These are phyloP conservation scores for Diutina pseudorugosa DNA, from an alignment of 1,139 yeast genomes.

Conservation along the genomic window DNA sequence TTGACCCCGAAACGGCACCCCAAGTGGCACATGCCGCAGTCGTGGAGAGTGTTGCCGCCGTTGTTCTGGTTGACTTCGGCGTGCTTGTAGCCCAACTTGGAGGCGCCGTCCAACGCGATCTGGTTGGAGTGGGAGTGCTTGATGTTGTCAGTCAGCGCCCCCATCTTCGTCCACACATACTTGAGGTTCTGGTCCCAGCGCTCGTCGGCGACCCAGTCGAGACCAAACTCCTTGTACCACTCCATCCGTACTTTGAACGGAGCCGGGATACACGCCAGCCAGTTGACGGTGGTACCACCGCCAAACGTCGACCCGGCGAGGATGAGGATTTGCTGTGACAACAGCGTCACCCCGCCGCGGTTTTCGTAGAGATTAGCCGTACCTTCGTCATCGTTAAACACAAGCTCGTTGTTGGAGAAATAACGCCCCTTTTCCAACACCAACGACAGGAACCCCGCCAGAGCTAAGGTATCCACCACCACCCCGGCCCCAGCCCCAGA, in stretches of 20 bases:
- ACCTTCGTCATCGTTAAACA: slow-evolving; percentile 30
- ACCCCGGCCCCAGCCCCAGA: slow-evolving; percentile 53
- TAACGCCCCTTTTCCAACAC: slow-evolving; percentile 45
- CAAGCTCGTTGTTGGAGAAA: slow-evolving; percentile 23
- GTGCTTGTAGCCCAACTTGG: slow-evolving; percentile 33
- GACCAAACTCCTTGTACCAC: slow-evolving; percentile 38
- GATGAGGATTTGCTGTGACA: slow-evolving; percentile 25
- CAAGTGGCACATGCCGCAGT: slow-evolving; percentile 39
- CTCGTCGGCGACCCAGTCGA: slow-evolving; percentile 36
- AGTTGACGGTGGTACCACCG: slow-evolving; percentile 50
- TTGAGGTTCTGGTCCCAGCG: slow-evolving; percentile 35
- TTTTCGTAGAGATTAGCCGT: slow-evolving; percentile 27
- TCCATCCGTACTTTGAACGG: slow-evolving; percentile 43
- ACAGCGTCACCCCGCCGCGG: slow-evolving; percentile 22
- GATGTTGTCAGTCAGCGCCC: slow-evolving; percentile 26
- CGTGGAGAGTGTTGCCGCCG: slow-evolving; percentile 32
- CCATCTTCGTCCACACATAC: slow-evolving; percentile 41
- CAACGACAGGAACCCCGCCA: slow-evolving; percentile 32
- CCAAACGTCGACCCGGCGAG: slow-evolving; percentile 50
- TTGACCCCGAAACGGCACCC: slow-evolving; percentile 45
- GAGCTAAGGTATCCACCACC: slow-evolving; percentile 36
- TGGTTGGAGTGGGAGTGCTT: slow-evolving; percentile 37
- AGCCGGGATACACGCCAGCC: slow-evolving; percentile 48
- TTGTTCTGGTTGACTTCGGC: slow-evolving; percentile 36
- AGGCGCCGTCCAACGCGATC: slow-evolving; percentile 32